phyloP scores from a whole-genome alignment of 2,329 filamentous ascomycete species.

The Paradendryphiella salina region DNA sequence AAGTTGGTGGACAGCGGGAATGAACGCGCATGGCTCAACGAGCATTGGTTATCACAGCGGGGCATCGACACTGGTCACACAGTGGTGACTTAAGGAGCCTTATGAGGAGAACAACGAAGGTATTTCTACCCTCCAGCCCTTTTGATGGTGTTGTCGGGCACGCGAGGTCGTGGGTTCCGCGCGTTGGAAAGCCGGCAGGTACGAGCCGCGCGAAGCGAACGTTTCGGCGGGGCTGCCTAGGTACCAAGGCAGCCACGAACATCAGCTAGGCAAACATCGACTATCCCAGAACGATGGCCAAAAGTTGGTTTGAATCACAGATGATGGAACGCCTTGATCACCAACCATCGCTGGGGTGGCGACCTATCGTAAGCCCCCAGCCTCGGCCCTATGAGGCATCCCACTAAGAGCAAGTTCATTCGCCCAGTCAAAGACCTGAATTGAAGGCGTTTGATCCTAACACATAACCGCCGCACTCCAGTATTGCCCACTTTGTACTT shows the following conservation, averaged over 20 bases:
- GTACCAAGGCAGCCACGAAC: conserved; percentile 5
- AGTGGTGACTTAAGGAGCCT: neutral
- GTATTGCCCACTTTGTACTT: conserved; percentile 5
- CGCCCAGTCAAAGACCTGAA: conserved; percentile 1
- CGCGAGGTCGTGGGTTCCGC: neutral
- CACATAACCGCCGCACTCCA: conserved; percentile 13
- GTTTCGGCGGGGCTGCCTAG: neutral
- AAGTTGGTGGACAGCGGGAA: neutral
- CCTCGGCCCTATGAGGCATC: conserved; percentile 13
- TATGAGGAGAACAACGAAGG: neutral
- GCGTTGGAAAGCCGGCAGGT: neutral
- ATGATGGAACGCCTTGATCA: conserved; percentile 5
- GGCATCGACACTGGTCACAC: neutral
- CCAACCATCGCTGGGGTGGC: conserved; percentile 12
- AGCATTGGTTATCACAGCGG: neutral
- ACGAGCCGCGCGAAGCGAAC: conserved; percentile 10
- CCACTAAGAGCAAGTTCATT: neutral
- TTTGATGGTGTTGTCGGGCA: neutral
- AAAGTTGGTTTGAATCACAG: neutral
- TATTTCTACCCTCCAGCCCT: neutral
- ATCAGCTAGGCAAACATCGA: conserved; percentile 1
- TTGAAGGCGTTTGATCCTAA: neutral
- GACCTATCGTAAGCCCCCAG: conserved; percentile 12
- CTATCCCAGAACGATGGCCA: neutral
- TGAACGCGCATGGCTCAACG: neutral